Evolutionary conservation across 2,329 filamentous ascomycete genomes (phyloP).

Genomic region (Sporothrix variecibatus): DNA sequence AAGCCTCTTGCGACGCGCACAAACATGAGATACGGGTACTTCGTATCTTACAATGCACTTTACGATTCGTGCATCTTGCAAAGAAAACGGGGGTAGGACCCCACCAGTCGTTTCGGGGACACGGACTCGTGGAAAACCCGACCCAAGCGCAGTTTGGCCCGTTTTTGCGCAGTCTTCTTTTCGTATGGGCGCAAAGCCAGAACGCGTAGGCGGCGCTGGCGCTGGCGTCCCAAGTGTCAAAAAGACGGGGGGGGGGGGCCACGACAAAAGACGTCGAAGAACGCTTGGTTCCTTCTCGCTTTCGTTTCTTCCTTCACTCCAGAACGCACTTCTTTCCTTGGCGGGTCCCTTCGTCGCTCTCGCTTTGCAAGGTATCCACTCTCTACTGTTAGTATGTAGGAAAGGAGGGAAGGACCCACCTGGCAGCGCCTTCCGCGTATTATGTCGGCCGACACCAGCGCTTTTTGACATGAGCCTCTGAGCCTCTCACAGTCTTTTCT

Average conservation of each 20-base stretch:
- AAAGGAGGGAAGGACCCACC: constrained; percentile 3
- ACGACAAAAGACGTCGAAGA: neutral
- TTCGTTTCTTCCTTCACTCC: neutral
- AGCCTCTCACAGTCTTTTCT: neutral
- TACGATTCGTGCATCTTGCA: neutral
- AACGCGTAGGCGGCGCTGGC: neutral
- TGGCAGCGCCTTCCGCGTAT: constrained; percentile 8
- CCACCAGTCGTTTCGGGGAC: neutral
- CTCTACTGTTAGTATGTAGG: neutral
- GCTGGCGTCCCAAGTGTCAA: neutral
- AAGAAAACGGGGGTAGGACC: neutral
- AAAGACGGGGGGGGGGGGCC: too few relatives aligned
- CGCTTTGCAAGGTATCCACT: neutral
- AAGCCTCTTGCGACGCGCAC: neutral
- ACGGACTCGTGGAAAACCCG: constrained; percentile 1
- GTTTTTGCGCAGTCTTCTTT: neutral
- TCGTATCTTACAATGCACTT: neutral
- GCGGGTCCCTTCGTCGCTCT: neutral
- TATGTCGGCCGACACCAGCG: neutral
- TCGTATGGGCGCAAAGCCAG: neutral
- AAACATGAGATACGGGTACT: neutral
- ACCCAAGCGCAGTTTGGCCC: neutral
- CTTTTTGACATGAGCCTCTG: neutral
- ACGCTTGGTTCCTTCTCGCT: neutral
- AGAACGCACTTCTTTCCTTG: neutral